Evolutionary conservation across 768 basidiomycete species (phyloP).

Genomic region (Lenzites betulinus): DNA sequence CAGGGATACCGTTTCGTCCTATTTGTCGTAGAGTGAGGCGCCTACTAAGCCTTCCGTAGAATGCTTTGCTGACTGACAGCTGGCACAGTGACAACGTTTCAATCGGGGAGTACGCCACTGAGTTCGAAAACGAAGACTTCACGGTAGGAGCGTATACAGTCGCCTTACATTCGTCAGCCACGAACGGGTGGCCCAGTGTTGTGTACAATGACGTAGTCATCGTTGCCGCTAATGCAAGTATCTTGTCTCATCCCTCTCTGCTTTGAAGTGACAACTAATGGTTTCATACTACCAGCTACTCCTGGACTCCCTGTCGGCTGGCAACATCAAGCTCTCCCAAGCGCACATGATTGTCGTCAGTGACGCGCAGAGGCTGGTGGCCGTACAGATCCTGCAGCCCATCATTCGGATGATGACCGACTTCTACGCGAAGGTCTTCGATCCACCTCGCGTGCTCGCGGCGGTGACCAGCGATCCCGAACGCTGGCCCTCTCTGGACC

Average conservation of each 20-base stretch:
- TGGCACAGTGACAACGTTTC: slow-evolving; percentile 15
- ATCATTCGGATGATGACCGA: slow-evolving; percentile 48
- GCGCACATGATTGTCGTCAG: slow-evolving; percentile 46
- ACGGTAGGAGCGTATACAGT: slow-evolving; percentile 25
- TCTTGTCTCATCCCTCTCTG: background rate
- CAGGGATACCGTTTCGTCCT: slow-evolving; percentile 14
- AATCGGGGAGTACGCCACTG: slow-evolving; percentile 20
- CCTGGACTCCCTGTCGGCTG: slow-evolving; percentile 40
- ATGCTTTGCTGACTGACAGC: background rate
- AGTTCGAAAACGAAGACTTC: slow-evolving; percentile 35
- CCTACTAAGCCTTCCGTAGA: background rate
- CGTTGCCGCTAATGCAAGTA: slow-evolving; percentile 42
- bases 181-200: slow-evolving; percentile 31
- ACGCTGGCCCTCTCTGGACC: slow-evolving; percentile 14
- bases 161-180: slow-evolving; percentile 20
- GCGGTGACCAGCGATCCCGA: slow-evolving; percentile 11
- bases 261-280: background rate
- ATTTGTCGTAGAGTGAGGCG: slow-evolving; percentile 21
- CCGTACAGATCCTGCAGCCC: slow-evolving; percentile 34
- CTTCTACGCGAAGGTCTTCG: slow-evolving; percentile 37
- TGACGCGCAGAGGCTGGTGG: slow-evolving; percentile 43
- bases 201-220: slow-evolving; percentile 41
- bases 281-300: slow-evolving; percentile 36
- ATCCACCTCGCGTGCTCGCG: slow-evolving; percentile 12
- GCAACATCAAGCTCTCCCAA: slow-evolving; percentile 45